Percentiles rank a stretch among this genome's conserved stretches.
phyloP scores from a whole-genome alignment of 441 rosid genomes.

The Corymbia citriodora region DNA sequence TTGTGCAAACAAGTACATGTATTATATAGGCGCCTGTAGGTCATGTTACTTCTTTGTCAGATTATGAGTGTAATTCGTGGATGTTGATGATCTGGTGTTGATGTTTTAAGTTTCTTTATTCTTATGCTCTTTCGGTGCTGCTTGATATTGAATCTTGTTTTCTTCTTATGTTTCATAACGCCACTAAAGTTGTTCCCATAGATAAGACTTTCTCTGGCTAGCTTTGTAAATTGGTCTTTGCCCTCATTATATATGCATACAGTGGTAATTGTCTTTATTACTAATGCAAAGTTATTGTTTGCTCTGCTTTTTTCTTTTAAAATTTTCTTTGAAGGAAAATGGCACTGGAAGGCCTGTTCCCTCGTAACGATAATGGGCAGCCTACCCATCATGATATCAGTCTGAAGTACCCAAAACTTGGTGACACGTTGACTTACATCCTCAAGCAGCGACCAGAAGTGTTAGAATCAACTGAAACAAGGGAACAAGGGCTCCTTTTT shows the following conservation, averaged over 20 bases:
- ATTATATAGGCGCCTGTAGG: neutral
- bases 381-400: slow-evolving; percentile 32
- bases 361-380: slow-evolving; percentile 41
- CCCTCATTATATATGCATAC: neutral
- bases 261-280: neutral
- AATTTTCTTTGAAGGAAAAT: slow-evolving; percentile 55
- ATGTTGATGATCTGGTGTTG: neutral
- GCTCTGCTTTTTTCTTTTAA: neutral
- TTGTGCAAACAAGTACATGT: neutral
- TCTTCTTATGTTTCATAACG: neutral
- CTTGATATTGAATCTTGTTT: neutral
- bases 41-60: neutral
- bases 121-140: neutral
- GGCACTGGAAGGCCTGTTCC: slow-evolving; percentile 83
- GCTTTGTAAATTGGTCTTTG: neutral
- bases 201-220: neutral
- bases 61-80: neutral
- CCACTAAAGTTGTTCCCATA: neutral
- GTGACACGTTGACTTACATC: slow-evolving; percentile 67
- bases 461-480: slow-evolving; percentile 58
- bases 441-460: slow-evolving; percentile 73
- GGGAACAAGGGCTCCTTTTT: slow-evolving; percentile 71
- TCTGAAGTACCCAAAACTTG: slow-evolving; percentile 62
- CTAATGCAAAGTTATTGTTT: neutral
- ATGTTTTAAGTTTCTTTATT: neutral